Conservation (phyloP, 257 asterid genomes). For the Penstemon eatonii region DNA sequence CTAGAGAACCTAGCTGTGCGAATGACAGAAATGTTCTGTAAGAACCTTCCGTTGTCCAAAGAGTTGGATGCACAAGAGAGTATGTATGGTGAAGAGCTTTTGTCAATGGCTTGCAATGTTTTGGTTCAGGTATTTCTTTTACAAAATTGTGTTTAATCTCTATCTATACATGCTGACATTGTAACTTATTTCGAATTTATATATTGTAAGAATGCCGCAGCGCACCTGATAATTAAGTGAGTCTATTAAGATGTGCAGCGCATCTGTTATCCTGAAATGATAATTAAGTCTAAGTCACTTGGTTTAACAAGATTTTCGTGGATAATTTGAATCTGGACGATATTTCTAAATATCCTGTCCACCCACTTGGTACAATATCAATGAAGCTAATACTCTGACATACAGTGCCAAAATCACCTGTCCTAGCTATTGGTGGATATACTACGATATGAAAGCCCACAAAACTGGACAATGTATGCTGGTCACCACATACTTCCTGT, state of each 20-base stretch:
- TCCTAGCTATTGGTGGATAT: neutral
- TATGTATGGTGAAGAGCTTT: slow-evolving; percentile 93
- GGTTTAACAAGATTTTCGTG: slow-evolving; percentile 19
- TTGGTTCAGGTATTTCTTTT: slow-evolving; percentile 81
- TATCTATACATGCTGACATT: slow-evolving; percentile 16
- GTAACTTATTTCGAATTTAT: neutral
- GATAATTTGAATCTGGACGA: slow-evolving; percentile 1
- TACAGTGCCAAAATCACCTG: neutral
- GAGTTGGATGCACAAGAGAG: slow-evolving; percentile 84
- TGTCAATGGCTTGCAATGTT: slow-evolving; percentile 74
- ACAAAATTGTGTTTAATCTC: slow-evolving; percentile 6
- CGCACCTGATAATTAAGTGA: slow-evolving; percentile 3
- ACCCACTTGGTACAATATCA: neutral
- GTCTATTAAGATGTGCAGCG: neutral
- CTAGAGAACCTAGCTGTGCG: slow-evolving; percentile 66
- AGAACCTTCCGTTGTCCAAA: slow-evolving; percentile 76
- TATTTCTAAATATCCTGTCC: neutral
- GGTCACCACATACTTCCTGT: too few species aligned
- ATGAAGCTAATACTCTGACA: slow-evolving; percentile 8
- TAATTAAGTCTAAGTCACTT: neutral
- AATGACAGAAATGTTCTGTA: slow-evolving; percentile 72
- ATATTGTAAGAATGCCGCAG: slow-evolving; percentile 3
- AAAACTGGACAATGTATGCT: slow-evolving; percentile 2
- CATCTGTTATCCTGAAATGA: slow-evolving; percentile 10
- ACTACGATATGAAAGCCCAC: slow-evolving; percentile 1